phyloP scores from a whole-genome alignment of 805 yeast species.

The Cyberlindnera japonica region DNA sequence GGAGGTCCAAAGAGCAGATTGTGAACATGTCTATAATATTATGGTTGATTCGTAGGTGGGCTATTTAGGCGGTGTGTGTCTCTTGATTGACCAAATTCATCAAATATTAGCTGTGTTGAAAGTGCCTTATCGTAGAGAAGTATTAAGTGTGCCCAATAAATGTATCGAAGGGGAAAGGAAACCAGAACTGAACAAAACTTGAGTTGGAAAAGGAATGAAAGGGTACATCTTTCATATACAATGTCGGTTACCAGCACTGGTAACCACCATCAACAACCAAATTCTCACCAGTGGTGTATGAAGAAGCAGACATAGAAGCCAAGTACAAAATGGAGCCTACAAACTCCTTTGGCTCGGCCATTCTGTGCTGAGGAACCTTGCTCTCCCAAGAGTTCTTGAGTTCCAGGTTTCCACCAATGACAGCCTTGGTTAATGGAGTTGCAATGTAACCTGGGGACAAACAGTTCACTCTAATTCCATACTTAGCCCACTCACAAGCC shows the following conservation, averaged over 20 bases:
- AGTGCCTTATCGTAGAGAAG: too few species aligned
- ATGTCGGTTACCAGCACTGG: constrained; percentile 71
- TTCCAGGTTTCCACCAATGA: constrained; percentile 52
- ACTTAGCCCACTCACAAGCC: constrained; percentile 81
- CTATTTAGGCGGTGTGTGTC: too few species aligned
- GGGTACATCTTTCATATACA: too few species aligned
- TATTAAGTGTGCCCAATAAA: too few species aligned
- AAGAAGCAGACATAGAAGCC: constrained; percentile 64
- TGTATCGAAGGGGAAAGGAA: too few species aligned
- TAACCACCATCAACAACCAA: constrained; percentile 85
- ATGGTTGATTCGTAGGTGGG: too few species aligned
- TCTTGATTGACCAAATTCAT: too few species aligned
- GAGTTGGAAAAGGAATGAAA: background rate
- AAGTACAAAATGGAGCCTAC: constrained; percentile 73
- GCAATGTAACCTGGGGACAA: constrained; percentile 78
- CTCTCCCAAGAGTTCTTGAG: constrained; percentile 71
- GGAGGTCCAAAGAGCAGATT: too few species aligned
- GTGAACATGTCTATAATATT: too few species aligned
- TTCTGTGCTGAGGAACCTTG: constrained; percentile 71
- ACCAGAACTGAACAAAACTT: too few species aligned
- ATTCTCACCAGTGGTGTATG: constrained; percentile 83
- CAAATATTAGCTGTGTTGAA: too few species aligned
- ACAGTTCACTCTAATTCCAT: constrained; percentile 72
- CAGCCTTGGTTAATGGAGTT: constrained; percentile 74
- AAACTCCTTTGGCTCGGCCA: constrained; percentile 83